Evolutionary conservation across 306 rosid genomes (phyloP).

Genomic region (Fragaria nilgerrensis): DNA sequence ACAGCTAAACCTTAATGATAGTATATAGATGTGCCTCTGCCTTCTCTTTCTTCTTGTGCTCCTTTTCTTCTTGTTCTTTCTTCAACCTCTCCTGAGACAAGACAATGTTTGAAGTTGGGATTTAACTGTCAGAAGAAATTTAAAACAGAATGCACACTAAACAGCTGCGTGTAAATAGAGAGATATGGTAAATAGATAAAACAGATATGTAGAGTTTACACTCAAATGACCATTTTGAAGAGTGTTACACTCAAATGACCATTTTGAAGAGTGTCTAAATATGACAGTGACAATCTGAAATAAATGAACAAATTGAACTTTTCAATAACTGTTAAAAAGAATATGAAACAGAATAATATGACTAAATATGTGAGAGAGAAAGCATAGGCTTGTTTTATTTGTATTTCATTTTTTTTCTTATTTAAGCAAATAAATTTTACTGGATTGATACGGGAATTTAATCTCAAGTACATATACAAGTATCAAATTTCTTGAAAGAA

Average conservation of each 20-base stretch:
- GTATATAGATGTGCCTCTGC: slow-evolving; percentile 89
- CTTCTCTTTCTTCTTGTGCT: slow-evolving; percentile 79
- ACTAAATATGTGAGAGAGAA: neutral
- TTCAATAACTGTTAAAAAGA: neutral
- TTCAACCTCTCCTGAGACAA: slow-evolving; percentile 74
- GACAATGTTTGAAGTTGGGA: neutral
- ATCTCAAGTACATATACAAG: neutral
- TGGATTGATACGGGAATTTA: neutral
- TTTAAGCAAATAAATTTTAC: neutral
- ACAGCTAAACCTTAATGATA: slow-evolving; percentile 63
- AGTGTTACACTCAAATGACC: neutral
- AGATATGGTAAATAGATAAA: neutral
- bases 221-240: neutral
- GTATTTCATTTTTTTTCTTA: neutral
- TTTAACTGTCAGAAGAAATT: neutral
- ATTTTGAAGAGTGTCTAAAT: neutral
- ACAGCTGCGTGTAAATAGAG: neutral
- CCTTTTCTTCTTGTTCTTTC: slow-evolving; percentile 92
- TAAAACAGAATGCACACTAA: neutral
- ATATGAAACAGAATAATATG: neutral
- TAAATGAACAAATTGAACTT: too few species aligned
- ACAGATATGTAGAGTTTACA: neutral
- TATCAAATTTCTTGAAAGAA: neutral
- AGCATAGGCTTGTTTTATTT: neutral
- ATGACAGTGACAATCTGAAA: neutral